Evolutionary conservation across 768 basidiomycete species (phyloP).

Genomic region (Cystobasidium onofrii): DNA sequence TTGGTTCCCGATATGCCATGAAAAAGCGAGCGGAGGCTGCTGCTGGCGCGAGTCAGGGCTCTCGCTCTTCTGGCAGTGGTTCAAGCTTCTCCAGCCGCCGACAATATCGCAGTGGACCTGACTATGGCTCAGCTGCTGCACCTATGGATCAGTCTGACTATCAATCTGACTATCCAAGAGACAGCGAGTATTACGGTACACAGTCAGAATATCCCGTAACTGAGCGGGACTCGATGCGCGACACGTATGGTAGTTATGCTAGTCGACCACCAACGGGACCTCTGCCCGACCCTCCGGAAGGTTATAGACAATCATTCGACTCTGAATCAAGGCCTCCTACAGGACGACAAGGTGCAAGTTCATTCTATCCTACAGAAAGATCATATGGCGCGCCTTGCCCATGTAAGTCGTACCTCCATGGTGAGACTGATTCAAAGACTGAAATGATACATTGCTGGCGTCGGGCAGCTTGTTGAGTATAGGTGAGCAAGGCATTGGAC

Average conservation of each 20-base stretch:
- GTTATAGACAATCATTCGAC: not conserved
- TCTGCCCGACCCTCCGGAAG: not conserved
- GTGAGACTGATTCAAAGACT: no score
- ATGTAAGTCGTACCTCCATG: not conserved
- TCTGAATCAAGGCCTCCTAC: not conserved
- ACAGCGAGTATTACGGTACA: not conserved
- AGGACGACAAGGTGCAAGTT: not conserved
- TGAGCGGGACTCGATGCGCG: not conserved
- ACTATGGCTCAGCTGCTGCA: not conserved
- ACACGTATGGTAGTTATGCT: not conserved
- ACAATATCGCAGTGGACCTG: not conserved
- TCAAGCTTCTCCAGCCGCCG: not conserved
- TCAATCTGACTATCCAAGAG: not conserved
- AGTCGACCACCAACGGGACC: not conserved
- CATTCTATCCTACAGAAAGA: not conserved
- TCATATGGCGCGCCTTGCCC: slow-evolving; percentile 5
- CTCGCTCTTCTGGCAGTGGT: not conserved
- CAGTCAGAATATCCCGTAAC: slow-evolving; percentile 7
- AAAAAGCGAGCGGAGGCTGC: not conserved
- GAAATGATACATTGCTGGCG: no score
- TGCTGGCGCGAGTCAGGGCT: not conserved
- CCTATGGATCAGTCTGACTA: not conserved
- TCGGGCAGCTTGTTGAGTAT: no score
- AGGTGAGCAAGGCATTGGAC: no score
- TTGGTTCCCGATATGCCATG: slow-evolving; percentile 36